Conservation (phyloP, 176 grass and related monocot genomes). For the Cenchrus fungigraminus region DNA sequence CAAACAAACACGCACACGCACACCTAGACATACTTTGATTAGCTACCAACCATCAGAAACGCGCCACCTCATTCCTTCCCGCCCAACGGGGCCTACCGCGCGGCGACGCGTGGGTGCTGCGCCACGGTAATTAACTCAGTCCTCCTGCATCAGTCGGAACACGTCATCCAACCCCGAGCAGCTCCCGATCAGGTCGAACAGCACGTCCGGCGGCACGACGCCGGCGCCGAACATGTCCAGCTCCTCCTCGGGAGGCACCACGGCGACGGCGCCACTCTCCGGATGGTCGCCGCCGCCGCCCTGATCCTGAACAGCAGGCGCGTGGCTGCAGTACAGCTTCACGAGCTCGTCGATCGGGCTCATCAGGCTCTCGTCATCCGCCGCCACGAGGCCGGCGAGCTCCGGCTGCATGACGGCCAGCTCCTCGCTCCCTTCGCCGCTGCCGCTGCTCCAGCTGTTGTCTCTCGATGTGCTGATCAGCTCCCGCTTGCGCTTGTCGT, state of each 20-base stretch:
- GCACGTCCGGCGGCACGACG: constrained; percentile 36
- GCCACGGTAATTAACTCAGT: background rate
- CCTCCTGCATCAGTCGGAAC: constrained; percentile 2
- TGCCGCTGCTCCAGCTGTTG: too few species aligned
- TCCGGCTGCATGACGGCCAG: constrained; percentile 29
- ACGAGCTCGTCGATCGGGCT: constrained; percentile 44
- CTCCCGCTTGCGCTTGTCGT: constrained; percentile 54
- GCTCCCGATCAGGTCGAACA: constrained; percentile 41
- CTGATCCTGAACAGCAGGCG: background rate
- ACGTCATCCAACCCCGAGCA: constrained; percentile 14
- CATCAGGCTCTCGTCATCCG: constrained; percentile 18
- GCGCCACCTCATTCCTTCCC: background rate
- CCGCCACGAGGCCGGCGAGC: background rate
- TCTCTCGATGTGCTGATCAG: background rate
- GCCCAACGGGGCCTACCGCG: background rate
- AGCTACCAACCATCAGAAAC: background rate
- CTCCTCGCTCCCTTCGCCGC: background rate
- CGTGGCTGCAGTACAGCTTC: constrained; percentile 35
- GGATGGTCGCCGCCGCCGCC: background rate
- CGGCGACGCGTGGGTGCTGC: background rate
- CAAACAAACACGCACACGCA: background rate
- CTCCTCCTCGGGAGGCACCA: background rate
- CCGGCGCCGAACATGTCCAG: background rate
- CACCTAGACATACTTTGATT: background rate
- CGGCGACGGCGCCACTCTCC: background rate